phyloP scores from a whole-genome alignment of 2,329 filamentous ascomycete genomes.

The Ophiobolus disseminans region DNA sequence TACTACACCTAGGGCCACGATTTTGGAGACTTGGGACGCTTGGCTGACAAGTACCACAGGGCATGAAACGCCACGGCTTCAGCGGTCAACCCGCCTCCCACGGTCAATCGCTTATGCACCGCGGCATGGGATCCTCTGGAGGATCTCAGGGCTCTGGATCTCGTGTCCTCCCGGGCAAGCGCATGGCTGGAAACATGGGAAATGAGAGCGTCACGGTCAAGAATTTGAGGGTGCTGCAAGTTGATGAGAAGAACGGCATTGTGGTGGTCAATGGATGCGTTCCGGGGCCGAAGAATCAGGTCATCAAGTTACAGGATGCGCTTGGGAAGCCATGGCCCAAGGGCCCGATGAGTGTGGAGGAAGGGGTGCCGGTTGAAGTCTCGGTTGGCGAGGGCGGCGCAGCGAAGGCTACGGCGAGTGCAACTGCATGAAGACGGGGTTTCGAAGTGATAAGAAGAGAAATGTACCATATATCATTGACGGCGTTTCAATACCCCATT shows the following conservation, averaged over 20 bases:
- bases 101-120: conserved; percentile 94
- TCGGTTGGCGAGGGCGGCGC: conserved; percentile 13
- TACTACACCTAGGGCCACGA: not conserved
- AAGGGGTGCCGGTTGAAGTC: conserved; percentile 23
- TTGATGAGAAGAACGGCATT: conserved; percentile 85
- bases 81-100: conserved; percentile 87
- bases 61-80: conserved; percentile 97
- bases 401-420: conserved; percentile 15
- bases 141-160: conserved; percentile 91
- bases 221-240: conserved; percentile 87
- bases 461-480: too few species aligned
- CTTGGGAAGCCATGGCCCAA: conserved; percentile 82
- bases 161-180: conserved; percentile 92
- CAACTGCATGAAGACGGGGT: conserved; percentile 5
- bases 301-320: conserved; percentile 87
- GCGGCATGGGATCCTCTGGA: conserved; percentile 88
- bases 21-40: not conserved
- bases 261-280: conserved; percentile 86
- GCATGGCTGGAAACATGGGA: conserved; percentile 97
- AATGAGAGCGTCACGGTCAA: conserved; percentile 86
- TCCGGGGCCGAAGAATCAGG: conserved; percentile 83
- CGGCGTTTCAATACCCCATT: too few species aligned
- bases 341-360: conserved; percentile 46
- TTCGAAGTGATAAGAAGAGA: too few species aligned
- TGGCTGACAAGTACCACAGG: conserved; percentile 49